Conservation (phyloP, 1,284 basidiomycete genomes). For the Tilletia indica region DNA sequence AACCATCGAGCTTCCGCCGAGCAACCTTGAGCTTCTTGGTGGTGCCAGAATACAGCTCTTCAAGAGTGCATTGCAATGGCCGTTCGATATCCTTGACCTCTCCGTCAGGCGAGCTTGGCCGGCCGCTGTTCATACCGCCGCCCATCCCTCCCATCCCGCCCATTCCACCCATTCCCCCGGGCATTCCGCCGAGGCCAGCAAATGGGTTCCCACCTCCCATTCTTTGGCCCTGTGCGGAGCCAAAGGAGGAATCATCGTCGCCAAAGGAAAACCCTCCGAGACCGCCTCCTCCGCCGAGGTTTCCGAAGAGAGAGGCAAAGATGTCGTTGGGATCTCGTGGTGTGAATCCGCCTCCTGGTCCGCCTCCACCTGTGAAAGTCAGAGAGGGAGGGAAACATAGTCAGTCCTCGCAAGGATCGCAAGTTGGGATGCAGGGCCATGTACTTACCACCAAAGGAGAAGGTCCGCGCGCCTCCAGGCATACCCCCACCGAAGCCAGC, state of each 20-base stretch:
- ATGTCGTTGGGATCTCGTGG: conserved; percentile 79
- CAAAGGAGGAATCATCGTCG: conserved; percentile 23
- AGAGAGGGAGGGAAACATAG: not conserved
- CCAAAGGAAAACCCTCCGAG: conserved; percentile 35
- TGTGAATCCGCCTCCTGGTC: conserved; percentile 45
- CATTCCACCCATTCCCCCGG: conserved; percentile 24
- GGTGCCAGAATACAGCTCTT: conserved; percentile 85
- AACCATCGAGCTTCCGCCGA: conserved; percentile 70
- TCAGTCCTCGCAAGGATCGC: not conserved
- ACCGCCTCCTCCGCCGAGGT: conserved; percentile 33
- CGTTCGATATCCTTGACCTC: conserved; percentile 70
- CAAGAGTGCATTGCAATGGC: conserved; percentile 80
- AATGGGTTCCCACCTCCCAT: conserved; percentile 14
- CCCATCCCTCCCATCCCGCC: conserved; percentile 17
- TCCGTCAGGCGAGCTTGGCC: not conserved
- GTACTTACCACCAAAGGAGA: conserved; percentile 31
- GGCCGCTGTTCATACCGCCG: conserved; percentile 9
- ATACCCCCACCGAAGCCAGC: conserved; percentile 35
- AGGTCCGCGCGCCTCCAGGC: conserved; percentile 35
- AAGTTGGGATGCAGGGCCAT: not conserved
- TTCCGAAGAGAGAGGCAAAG: conserved; percentile 68
- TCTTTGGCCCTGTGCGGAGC: conserved; percentile 3
- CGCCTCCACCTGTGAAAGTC: conserved; percentile 28
- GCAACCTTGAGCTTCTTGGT: conserved; percentile 88
- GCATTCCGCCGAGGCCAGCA: conserved; percentile 27